Evolutionary conservation across 176 grass and related monocot genomes (phyloP), one percentile per base, ranked within the genome.

Genomic region (Carex myosuroides): DNA sequence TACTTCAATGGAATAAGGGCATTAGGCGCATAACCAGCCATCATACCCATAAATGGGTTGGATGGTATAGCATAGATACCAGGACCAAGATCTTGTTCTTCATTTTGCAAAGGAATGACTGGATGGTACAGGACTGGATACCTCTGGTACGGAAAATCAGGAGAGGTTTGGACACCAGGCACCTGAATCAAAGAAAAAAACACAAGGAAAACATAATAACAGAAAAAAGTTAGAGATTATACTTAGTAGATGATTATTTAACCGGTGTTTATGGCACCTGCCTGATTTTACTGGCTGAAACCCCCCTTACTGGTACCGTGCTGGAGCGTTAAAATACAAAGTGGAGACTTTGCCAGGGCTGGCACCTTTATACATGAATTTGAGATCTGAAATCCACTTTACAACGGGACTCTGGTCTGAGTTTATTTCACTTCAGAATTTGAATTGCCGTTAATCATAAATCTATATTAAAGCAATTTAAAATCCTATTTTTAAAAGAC

Each of bases 51-150:
- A 64, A 87, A 90, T n/a, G 71, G 94, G 85, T 77, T 90, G 79
- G 82, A 83, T 41, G 88, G 89, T 87, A 94, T 86, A 70, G 90
- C 95, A 87, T 98, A 98, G 68, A 98, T 94, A 83, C 95, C 95
- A 46, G 91, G 86, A 82, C 90, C 89, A 48, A 92, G 90, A 21
- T 90, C 67, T 63, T 89, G 71, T 65, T 91, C 89, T 66, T 94
- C 89, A 64, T 84, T 83, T 79, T 87, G 90, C 52, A 91, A 71
- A 59, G 87, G 76, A 82, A 58, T 10, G 57, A 91, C 68, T 24
- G 64, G 48, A 13, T 88, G 88, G 50, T 88, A 84, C 62, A 85
- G 86, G 70, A 88, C 12, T 3, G 81, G 77, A 85, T 87, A 68
- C 90, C 85, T 79, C 33, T 85, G 71, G 55, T 66, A 58, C 74